A percentile compares a stretch with the other conserved stretches of the same genome.
These are phyloP conservation scores for Nannochloris sp. DNA, from an alignment of 139 green algal genomes.

Conservation along the genomic window DNA sequence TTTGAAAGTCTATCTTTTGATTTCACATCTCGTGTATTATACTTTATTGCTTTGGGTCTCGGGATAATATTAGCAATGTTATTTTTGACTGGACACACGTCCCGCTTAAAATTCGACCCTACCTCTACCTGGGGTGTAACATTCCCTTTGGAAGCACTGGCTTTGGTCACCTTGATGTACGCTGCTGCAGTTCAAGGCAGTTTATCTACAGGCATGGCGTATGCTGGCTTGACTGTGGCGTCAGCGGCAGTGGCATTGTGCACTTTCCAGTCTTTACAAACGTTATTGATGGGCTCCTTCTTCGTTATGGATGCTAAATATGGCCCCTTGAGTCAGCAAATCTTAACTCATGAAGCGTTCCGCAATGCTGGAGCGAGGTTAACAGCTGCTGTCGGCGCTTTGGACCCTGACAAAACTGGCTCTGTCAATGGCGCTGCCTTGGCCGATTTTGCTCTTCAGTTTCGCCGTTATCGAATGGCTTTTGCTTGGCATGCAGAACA, in stretches of 20 bases:
- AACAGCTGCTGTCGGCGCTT: not conserved
- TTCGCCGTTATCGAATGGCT: slow-evolving; percentile 8
- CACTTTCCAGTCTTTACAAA: slow-evolving; percentile 3
- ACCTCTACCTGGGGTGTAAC: slow-evolving; percentile 7
- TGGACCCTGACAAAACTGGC: not conserved
- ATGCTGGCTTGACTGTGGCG: slow-evolving; percentile 5
- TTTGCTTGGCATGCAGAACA: slow-evolving; percentile 11
- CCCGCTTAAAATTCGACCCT: slow-evolving; percentile 9
- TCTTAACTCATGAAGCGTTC: slow-evolving; percentile 18
- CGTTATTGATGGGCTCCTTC: slow-evolving; percentile 1
- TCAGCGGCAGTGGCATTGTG: slow-evolving; percentile 4
- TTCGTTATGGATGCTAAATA: slow-evolving; percentile 40
- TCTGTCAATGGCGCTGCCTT: not conserved
- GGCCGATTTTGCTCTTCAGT: slow-evolving; percentile 14
- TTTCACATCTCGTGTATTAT: not conserved
- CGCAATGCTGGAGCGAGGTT: not conserved
- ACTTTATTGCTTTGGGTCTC: not conserved
- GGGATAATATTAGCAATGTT: slow-evolving; percentile 1
- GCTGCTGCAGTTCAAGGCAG: slow-evolving; percentile 9
- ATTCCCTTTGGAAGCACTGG: slow-evolving; percentile 36
- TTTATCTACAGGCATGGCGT: slow-evolving; percentile 19
- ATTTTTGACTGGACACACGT: slow-evolving; percentile 10
- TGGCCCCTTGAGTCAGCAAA: slow-evolving; percentile 24
- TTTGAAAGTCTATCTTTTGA: not conserved
- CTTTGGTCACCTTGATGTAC: slow-evolving; percentile 26